Conservation (phyloP, 345 rosid species). For the Cardamine resedifolia region DNA sequence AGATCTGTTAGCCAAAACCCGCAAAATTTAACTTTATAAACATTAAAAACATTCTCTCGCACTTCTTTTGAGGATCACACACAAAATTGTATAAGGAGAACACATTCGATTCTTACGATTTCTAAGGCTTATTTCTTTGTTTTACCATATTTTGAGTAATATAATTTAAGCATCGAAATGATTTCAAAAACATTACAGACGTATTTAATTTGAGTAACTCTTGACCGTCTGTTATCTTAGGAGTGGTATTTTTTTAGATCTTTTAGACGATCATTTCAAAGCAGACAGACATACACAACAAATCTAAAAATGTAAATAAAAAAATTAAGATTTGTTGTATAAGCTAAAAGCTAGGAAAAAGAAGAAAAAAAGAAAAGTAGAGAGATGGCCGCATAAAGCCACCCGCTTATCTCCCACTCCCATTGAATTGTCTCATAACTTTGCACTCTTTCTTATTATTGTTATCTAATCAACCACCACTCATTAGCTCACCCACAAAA, state of each 20-base stretch:
- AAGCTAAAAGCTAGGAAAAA: background rate
- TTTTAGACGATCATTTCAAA: background rate
- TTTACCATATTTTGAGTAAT: too few relatives aligned
- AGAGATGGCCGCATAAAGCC: slow-evolving; percentile 31
- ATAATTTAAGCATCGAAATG: too few relatives aligned
- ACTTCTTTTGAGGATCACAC: too few relatives aligned
- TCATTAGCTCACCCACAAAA: slow-evolving; percentile 29
- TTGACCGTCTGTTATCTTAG: background rate
- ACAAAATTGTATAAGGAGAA: too few relatives aligned
- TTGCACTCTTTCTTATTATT: slow-evolving; percentile 17
- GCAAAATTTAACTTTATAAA: too few relatives aligned
- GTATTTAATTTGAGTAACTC: background rate
- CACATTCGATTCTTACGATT: too few relatives aligned
- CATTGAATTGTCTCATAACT: slow-evolving; percentile 18
- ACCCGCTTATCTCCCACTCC: slow-evolving; percentile 24
- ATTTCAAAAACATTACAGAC: background rate
- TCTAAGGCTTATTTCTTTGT: too few relatives aligned
- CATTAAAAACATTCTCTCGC: too few relatives aligned
- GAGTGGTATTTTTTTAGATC: background rate
- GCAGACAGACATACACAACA: too few relatives aligned
- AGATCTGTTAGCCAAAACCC: too few relatives aligned
- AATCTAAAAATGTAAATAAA: background rate
- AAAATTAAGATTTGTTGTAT: background rate
- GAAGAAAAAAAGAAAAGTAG: background rate
- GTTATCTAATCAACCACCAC: slow-evolving; percentile 37